phyloP scores from a whole-genome alignment of 2,329 filamentous ascomycete genomes.

The Talaromyces atroroseus region DNA sequence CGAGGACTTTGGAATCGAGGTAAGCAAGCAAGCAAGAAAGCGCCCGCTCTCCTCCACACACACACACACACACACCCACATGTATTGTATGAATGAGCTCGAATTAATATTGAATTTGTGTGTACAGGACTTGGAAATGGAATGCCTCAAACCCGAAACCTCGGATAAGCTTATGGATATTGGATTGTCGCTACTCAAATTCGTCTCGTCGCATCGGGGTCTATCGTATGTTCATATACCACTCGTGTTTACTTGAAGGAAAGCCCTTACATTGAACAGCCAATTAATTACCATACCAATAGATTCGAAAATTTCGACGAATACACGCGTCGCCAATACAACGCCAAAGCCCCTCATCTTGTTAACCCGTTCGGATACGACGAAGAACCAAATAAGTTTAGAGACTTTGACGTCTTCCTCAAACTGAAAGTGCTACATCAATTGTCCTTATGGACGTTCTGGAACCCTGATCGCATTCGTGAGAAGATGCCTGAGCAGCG shows the following conservation, averaged over 20 bases:
- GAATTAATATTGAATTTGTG: neutral
- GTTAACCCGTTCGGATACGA: constrained; percentile 81
- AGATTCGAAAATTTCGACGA: constrained; percentile 88
- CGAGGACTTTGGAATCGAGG: constrained; percentile 83
- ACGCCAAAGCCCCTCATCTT: constrained; percentile 65
- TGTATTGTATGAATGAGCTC: neutral
- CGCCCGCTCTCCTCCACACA: no score
- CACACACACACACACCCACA: no score
- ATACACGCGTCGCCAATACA: constrained; percentile 82
- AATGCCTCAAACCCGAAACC: constrained; percentile 71
- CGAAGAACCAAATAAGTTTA: constrained; percentile 67
- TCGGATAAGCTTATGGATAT: constrained; percentile 74
- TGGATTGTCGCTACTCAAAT: constrained; percentile 81
- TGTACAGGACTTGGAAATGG: constrained; percentile 73
- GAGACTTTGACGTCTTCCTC: constrained; percentile 73
- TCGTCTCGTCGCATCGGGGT: constrained; percentile 86
- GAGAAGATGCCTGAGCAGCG: constrained; percentile 79
- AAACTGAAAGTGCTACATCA: constrained; percentile 79
- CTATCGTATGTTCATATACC: constrained; percentile 63
- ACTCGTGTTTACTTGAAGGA: no score
- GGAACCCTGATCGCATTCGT: constrained; percentile 78
- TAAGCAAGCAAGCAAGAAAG: constrained; percentile 48
- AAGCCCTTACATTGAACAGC: neutral
- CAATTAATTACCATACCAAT: neutral
- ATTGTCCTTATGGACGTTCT: constrained; percentile 82